phyloP scores from a whole-genome alignment of 108 stramenopile genomes.

The Fistulifera solaris region DNA sequence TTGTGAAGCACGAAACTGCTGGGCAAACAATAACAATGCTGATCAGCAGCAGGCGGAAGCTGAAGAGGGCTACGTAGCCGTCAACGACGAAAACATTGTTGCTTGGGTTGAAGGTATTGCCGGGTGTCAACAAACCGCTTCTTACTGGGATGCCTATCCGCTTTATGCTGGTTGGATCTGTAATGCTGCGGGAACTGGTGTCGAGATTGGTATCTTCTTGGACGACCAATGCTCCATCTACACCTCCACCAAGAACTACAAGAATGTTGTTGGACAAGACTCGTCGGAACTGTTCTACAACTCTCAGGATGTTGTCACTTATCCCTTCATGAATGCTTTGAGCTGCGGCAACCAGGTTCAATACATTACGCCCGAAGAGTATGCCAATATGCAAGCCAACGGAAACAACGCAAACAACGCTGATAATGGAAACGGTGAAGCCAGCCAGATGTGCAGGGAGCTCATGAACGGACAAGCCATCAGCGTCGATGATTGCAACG shows the following conservation, averaged over 20 bases:
- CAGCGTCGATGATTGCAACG: not conserved
- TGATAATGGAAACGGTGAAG: not conserved
- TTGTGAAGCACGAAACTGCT: too few species aligned
- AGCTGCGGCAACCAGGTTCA: not conserved
- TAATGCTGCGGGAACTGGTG: slow-evolving; percentile 51
- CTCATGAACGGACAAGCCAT: slow-evolving; percentile 1
- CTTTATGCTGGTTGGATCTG: slow-evolving; percentile 54
- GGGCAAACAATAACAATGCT: too few species aligned
- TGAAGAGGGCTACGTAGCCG: too few species aligned
- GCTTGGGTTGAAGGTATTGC: slow-evolving; percentile 2
- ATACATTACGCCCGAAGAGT: slow-evolving; percentile 1
- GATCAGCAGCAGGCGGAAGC: too few species aligned
- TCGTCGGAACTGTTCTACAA: not conserved
- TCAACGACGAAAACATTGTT: slow-evolving; percentile 1
- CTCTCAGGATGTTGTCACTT: not conserved
- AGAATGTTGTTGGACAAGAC: not conserved
- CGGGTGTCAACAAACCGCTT: slow-evolving; percentile 2
- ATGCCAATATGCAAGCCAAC: not conserved
- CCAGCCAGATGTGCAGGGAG: not conserved
- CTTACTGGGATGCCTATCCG: not conserved
- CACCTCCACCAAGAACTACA: not conserved
- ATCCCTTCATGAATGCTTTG: not conserved
- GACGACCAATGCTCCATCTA: slow-evolving; percentile 56
- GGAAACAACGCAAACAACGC: slow-evolving; percentile 1
- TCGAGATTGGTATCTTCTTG: slow-evolving; percentile 58